Evolutionary conservation across 495 filamentous ascomycete genomes (phyloP).

Genomic region (Bathelium albidoporum): DNA sequence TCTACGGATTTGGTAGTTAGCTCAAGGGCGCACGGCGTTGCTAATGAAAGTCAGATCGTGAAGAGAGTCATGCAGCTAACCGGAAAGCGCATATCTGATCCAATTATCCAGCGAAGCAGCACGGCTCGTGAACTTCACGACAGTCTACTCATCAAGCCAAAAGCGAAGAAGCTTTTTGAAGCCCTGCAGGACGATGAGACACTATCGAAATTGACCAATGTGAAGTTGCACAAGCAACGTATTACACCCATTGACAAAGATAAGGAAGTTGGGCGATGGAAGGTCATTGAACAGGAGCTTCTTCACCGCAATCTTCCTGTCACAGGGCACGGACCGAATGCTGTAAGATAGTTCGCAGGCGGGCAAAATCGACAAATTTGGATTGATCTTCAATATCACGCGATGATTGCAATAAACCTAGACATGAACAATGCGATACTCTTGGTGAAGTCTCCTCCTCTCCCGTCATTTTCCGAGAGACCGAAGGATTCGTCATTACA

Average conservation of each 20-base stretch:
- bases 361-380: not conserved
- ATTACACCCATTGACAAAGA: conserved; percentile 61
- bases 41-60: conserved; percentile 43
- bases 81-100: conserved; percentile 62
- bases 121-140: conserved; percentile 49
- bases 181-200: conserved; percentile 29
- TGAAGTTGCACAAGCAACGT: conserved; percentile 50
- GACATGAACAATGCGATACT: not conserved
- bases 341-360: not conserved
- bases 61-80: conserved; percentile 72
- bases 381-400: not conserved
- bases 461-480: not conserved
- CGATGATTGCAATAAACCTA: not conserved
- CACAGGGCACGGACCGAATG: conserved; percentile 1
- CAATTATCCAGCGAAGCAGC: conserved; percentile 41
- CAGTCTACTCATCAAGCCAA: conserved; percentile 45
- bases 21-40: conserved; percentile 1
- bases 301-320: conserved; percentile 42
- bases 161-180: conserved; percentile 45
- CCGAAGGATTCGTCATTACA: not conserved
- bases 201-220: conserved; percentile 52
- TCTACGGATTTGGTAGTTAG: not conserved
- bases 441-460: not conserved
- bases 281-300: conserved; percentile 68
- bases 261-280: conserved; percentile 68